phyloP scores from a whole-genome alignment of 768 basidiomycete species.

The Boletus edulis region DNA sequence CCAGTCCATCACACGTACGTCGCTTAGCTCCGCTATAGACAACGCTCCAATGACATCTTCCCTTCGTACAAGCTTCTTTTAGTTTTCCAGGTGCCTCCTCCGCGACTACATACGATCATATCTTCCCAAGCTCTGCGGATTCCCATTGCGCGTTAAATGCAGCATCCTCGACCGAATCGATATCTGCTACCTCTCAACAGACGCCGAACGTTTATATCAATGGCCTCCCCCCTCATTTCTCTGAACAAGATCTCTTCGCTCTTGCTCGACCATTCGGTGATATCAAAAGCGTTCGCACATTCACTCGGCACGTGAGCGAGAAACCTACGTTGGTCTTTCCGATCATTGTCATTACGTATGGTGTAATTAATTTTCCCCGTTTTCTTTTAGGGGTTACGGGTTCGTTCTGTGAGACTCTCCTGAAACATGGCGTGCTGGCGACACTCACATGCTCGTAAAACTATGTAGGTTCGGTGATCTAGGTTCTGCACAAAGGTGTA shows the following conservation, averaged over 20 bases:
- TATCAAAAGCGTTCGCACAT: slow-evolving; percentile 77
- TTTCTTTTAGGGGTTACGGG: slow-evolving; percentile 61
- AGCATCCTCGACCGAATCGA: slow-evolving; percentile 13
- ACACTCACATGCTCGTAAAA: neutral
- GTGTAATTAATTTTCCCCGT: neutral
- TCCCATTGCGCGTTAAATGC: slow-evolving; percentile 11
- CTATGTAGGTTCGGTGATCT: slow-evolving; percentile 59
- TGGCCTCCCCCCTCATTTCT: slow-evolving; percentile 78
- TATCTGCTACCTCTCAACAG: slow-evolving; percentile 15
- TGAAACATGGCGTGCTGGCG: neutral
- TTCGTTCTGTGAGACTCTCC: slow-evolving; percentile 65
- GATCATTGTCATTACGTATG: neutral
- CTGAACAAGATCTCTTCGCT: slow-evolving; percentile 74
- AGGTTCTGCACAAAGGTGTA: slow-evolving; percentile 72
- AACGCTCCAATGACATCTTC: slow-evolving; percentile 2
- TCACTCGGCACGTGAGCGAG: slow-evolving; percentile 80
- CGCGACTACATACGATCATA: slow-evolving; percentile 10
- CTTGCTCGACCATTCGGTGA: slow-evolving; percentile 71
- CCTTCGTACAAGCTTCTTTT: slow-evolving; percentile 23
- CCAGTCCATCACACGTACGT: slow-evolving; percentile 28
- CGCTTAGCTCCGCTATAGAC: neutral
- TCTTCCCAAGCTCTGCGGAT: slow-evolving; percentile 11
- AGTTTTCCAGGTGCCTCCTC: slow-evolving; percentile 18
- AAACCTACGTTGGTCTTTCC: slow-evolving; percentile 45
- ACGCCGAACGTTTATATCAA: slow-evolving; percentile 89